phyloP scores from a whole-genome alignment of 2,329 filamentous ascomycete species.

The Cryphonectria japonica region DNA sequence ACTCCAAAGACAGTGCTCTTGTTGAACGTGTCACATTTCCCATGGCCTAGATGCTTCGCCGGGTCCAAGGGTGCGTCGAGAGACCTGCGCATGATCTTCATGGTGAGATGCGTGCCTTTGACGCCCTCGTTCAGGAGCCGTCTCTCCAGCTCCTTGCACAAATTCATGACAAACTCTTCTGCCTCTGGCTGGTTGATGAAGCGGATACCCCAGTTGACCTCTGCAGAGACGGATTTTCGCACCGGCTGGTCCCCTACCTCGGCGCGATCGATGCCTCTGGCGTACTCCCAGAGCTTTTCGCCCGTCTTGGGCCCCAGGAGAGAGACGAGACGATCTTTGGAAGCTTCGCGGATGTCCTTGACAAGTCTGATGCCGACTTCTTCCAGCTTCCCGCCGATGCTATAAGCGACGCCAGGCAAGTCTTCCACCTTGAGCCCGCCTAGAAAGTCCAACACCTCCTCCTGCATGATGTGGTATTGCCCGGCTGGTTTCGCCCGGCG shows the following conservation, averaged over 20 bases:
- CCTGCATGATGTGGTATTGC: constrained; percentile 84
- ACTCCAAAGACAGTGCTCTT: constrained; percentile 84
- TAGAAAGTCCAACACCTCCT: constrained; percentile 76
- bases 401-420: constrained; percentile 90
- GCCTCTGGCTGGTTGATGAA: constrained; percentile 92
- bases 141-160: constrained; percentile 83
- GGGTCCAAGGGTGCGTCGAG: constrained; percentile 88
- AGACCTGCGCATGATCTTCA: constrained; percentile 92
- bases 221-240: constrained; percentile 93
- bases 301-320: constrained; percentile 89
- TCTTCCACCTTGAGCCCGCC: constrained; percentile 77
- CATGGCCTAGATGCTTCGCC: constrained; percentile 90
- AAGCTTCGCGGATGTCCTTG: constrained; percentile 77
- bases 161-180: constrained; percentile 84
- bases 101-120: constrained; percentile 83
- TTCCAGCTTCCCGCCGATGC: constrained; percentile 84
- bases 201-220: constrained; percentile 97
- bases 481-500: constrained; percentile 93
- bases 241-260: constrained; percentile 86
- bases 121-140: constrained; percentile 82
- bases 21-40: constrained; percentile 92
- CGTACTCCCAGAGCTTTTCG: constrained; percentile 86
- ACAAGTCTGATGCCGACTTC: constrained; percentile 83
- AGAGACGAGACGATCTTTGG: constrained; percentile 74
- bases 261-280: constrained; percentile 81